These are phyloP conservation scores for Boeremia exigua DNA, from an alignment of 2,329 filamentous ascomycete genomes.

Conservation along the genomic window DNA sequence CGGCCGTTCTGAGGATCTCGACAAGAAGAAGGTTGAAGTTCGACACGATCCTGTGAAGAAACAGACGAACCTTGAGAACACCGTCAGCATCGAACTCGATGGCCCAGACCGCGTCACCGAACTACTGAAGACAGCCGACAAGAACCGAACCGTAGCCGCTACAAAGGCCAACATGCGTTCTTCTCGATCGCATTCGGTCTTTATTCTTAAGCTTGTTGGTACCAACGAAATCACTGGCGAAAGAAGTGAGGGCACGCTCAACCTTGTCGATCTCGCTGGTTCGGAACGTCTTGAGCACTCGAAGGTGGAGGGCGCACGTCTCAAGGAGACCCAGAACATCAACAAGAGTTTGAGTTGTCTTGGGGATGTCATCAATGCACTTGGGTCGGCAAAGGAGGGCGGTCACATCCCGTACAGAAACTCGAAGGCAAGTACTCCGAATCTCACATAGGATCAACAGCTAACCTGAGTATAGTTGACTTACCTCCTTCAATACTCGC, in stretches of 20 bases:
- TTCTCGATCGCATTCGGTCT: constrained; percentile 93
- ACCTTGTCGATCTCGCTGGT: constrained; percentile 93
- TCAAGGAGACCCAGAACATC: constrained; percentile 96
- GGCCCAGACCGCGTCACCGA: constrained; percentile 79
- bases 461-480: constrained; percentile 66
- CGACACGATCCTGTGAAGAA: constrained; percentile 82
- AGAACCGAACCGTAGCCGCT: constrained; percentile 89
- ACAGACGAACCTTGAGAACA: constrained; percentile 81
- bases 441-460: not conserved
- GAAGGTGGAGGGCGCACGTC: constrained; percentile 81
- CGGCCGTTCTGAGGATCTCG: constrained; percentile 71
- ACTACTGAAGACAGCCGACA: constrained; percentile 80
- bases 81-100: constrained; percentile 77
- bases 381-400: constrained; percentile 80
- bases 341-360: constrained; percentile 93
- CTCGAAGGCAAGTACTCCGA: constrained; percentile 70
- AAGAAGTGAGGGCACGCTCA: constrained; percentile 88
- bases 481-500: constrained; percentile 90
- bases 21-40: constrained; percentile 86
- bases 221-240: constrained; percentile 78
- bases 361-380: constrained; percentile 90
- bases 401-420: constrained; percentile 92
- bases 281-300: constrained; percentile 90
- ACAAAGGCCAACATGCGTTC: constrained; percentile 98
- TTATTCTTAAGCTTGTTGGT: constrained; percentile 77